phyloP scores from a whole-genome alignment of 2,329 filamentous ascomycete species.

The Sporothrix brunneoviolacea region DNA sequence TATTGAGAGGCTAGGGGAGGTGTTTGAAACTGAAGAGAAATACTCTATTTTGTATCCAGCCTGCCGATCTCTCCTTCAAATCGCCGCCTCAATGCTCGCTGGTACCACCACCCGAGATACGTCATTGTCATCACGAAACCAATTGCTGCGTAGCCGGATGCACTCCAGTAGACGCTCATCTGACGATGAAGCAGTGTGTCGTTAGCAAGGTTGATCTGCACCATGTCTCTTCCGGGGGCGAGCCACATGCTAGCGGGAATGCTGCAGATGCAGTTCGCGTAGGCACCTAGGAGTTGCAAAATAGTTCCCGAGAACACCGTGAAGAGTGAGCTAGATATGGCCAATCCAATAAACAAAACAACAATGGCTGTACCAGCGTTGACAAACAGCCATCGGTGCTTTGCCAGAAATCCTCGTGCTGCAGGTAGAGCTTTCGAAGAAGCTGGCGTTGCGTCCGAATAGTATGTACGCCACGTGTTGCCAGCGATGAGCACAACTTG shows the following conservation, averaged over 20 bases:
- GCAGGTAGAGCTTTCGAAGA: not conserved
- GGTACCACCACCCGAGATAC: slow-evolving; percentile 7
- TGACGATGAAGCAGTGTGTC: slow-evolving; percentile 1
- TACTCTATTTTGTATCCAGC: too few relatives aligned
- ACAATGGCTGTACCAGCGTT: not conserved
- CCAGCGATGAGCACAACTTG: not conserved
- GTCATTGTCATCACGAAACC: slow-evolving; percentile 1
- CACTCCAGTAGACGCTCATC: slow-evolving; percentile 5
- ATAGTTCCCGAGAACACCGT: not conserved
- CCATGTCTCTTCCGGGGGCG: not conserved
- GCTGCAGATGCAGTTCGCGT: slow-evolving; percentile 1
- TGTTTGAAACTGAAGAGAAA: too few relatives aligned
- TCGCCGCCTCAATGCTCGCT: not conserved
- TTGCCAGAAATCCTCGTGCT: too few relatives aligned
- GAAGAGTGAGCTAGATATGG: not conserved
- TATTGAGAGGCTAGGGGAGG: too few relatives aligned
- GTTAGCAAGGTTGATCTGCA: not conserved
- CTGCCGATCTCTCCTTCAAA: slow-evolving; percentile 5
- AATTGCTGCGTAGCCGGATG: not conserved
- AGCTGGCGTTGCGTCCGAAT: not conserved
- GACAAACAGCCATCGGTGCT: too few relatives aligned
- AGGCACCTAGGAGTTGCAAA: not conserved
- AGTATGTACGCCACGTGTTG: slow-evolving; percentile 4
- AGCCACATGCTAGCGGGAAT: slow-evolving; percentile 4
- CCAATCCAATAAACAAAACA: not conserved